Evolutionary conservation across 2,329 filamentous ascomycete genomes (phyloP).

Genomic region (Bisporella sp.): DNA sequence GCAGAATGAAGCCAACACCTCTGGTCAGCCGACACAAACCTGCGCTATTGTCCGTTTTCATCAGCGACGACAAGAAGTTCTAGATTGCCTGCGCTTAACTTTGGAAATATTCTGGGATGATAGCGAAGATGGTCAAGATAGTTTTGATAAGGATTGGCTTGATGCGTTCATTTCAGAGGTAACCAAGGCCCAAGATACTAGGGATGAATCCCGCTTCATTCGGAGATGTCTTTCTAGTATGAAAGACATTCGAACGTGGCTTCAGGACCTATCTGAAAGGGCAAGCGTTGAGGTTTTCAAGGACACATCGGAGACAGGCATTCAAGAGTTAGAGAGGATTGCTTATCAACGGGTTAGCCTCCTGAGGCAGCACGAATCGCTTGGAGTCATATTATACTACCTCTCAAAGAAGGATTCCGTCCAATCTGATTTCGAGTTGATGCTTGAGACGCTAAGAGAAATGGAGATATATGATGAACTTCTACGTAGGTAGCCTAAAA

Average conservation of each 20-base stretch:
- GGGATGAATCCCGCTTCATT: conserved; percentile 51
- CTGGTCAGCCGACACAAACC: conserved; percentile 68
- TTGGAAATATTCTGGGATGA: conserved; percentile 53
- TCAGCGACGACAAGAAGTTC: conserved; percentile 71
- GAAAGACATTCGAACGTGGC: conserved; percentile 67
- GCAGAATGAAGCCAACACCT: conserved; percentile 57
- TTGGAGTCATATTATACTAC: conserved; percentile 73
- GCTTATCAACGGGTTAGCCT: conserved; percentile 76
- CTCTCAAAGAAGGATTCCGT: conserved; percentile 69
- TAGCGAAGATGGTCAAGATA: conserved; percentile 21
- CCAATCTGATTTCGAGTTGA: conserved; percentile 63
- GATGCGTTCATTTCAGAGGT: conserved; percentile 43
- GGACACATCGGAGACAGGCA: conserved; percentile 51
- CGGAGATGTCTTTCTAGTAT: conserved; percentile 71
- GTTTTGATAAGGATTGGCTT: conserved; percentile 44
- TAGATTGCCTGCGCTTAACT: conserved; percentile 71
- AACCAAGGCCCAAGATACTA: conserved; percentile 27
- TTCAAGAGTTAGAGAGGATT: conserved; percentile 62
- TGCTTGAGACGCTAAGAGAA: conserved; percentile 62
- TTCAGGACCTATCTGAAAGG: conserved; percentile 70
- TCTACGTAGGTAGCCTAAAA: conserved; percentile 33
- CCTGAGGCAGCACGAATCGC: conserved; percentile 80
- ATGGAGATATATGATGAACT: conserved; percentile 70
- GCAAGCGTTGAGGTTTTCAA: conserved; percentile 64
- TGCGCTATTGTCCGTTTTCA: conserved; percentile 84